Base-by-base conservation (phyloP, 768 basidiomycete genomes). In the Lentinula lateritia region DNA sequence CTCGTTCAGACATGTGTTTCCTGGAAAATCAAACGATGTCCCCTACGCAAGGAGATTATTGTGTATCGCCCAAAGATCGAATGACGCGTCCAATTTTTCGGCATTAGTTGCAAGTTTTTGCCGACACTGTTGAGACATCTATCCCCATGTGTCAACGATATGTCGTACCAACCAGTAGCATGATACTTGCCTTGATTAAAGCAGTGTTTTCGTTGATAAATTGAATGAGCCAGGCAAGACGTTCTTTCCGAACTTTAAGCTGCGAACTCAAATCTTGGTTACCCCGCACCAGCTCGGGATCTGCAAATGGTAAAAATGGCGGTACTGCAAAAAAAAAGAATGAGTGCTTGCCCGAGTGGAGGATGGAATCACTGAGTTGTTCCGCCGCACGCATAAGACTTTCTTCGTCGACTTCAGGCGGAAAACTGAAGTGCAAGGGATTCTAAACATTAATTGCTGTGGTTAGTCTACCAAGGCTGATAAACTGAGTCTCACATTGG, bases 171-270 rank as follows among this genome's bases (percentile, higher is more conserved):
- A 15, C 18, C 9, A 28, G 12, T 41, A 56, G 35, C 13, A 7
- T 18, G n/a, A 34, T 63, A 61, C 74, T 65, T 36, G 90, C 93
- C 80, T 91, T 93, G 42, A 76, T 77, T 39, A 95, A 76, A 5
- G 88, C 88, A 0, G 83, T 87, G 71, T 96, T 96, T 57, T 92
- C 88, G 50, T 93, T 91, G 67, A 97, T 90, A 70, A 94, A 96
- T 28, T 80, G 81, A 65, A 96, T 91, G n/a, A 98, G 78, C 81
- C 91, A 93, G 58, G 84, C 86, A 34, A 95, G 75, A 41, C 92
- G 78, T 59, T 89, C 86, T 68, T 88, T 88, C 34, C 92, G 83
- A 43, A 84, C 85, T 5, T 80, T 81, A 64, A 98, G 73, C 69
- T 95, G 94, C 1, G 86, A 80, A 15, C 85, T 85, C 45, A 96